A percentile compares a stretch with the other conserved stretches of the same genome.
phyloP scores from a whole-genome alignment of 2,329 filamentous ascomycete species.

The Helotiales sp. region DNA sequence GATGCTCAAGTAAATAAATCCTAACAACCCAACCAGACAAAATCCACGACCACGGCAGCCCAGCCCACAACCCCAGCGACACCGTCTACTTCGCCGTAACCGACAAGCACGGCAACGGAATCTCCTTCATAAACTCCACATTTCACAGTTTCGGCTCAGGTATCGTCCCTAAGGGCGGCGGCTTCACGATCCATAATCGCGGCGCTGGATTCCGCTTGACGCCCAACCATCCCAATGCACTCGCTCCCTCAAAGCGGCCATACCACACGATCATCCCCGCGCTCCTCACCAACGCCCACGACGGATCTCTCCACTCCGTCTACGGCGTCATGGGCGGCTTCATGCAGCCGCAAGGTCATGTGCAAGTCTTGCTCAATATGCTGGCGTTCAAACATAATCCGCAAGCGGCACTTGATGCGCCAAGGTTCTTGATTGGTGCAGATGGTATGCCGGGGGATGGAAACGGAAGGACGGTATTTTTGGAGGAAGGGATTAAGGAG shows the following conservation, averaged over 20 bases:
- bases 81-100: slow-evolving; percentile 93
- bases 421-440: slow-evolving; percentile 84
- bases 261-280: slow-evolving; percentile 99
- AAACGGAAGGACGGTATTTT: slow-evolving; percentile 66
- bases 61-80: slow-evolving; percentile 84
- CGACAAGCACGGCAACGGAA: slow-evolving; percentile 83
- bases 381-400: slow-evolving; percentile 80
- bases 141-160: slow-evolving; percentile 86
- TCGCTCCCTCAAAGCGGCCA: slow-evolving; percentile 83
- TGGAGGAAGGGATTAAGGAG: slow-evolving; percentile 81
- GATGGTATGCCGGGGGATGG: slow-evolving; percentile 66
- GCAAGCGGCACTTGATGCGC: slow-evolving; percentile 88
- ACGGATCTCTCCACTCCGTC: slow-evolving; percentile 78
- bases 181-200: slow-evolving; percentile 94
- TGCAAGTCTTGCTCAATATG: slow-evolving; percentile 92
- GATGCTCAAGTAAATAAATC: neutral
- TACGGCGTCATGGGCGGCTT: slow-evolving; percentile 98
- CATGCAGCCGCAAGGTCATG: slow-evolving; percentile 97
- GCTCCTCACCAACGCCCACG: slow-evolving; percentile 77
- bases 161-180: slow-evolving; percentile 84
- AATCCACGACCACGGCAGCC: slow-evolving; percentile 73
- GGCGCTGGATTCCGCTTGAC: slow-evolving; percentile 83
- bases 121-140: slow-evolving; percentile 96
- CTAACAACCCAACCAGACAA: slow-evolving; percentile 40
- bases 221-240: slow-evolving; percentile 74